Conservation (phyloP, 176 grass and related monocot species). For the barley (Hordeum vulgare) region MorexV3_pseudomolecules_assembly NC_058524.1:372826932-372827431, state of each 20-base stretch:
- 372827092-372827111: too few species aligned
- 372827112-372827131: too few species aligned
- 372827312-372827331: background rate
- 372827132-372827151: too few species aligned
- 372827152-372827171: too few species aligned
- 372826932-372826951: conserved; percentile 76
- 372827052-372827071: background rate
- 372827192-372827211: too few species aligned
- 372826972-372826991: background rate
- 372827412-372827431: conserved; percentile 63
- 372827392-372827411: conserved; percentile 56
- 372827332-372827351: background rate
- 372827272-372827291: conserved; percentile 18
- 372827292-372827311: background rate
- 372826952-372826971: conserved; percentile 42
- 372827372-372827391: conserved; percentile 64
- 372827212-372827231: too few species aligned
- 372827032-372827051: conserved; percentile 25
- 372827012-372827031: too few species aligned
- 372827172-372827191: too few species aligned
- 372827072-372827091: too few species aligned
- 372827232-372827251: too few species aligned
- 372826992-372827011: background rate
- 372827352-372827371: background rate
- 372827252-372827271: too few species aligned